Evolutionary conservation across 2,329 filamentous ascomycete genomes (phyloP).

Genomic region (Penicillium capsulatum): DNA sequence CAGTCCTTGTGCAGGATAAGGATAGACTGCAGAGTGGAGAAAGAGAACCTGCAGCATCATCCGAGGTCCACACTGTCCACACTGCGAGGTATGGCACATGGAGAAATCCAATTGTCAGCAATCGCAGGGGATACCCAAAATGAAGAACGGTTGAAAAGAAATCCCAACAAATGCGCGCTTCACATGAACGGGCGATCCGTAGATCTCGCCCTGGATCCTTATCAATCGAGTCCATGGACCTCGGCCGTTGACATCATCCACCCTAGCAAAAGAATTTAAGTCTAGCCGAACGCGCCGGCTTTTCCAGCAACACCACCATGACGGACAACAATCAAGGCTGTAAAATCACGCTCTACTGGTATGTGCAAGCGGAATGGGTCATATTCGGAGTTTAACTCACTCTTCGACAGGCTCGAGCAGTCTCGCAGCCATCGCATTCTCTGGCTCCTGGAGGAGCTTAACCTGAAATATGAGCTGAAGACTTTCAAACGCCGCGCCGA

Average conservation of each 20-base stretch:
- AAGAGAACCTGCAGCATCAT: too few relatives aligned
- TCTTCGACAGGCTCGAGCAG: constrained; percentile 64
- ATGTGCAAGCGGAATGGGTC: constrained; percentile 11
- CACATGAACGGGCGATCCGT: constrained; percentile 13
- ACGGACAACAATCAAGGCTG: constrained; percentile 31
- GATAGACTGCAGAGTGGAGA: too few relatives aligned
- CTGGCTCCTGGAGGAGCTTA: constrained; percentile 81
- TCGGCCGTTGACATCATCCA: constrained; percentile 18
- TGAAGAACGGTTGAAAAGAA: too few relatives aligned
- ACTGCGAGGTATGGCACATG: too few relatives aligned
- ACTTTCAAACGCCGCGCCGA: constrained; percentile 66
- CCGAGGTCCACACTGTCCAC: too few relatives aligned
- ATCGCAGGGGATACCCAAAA: too few relatives aligned
- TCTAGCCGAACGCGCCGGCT: neutral
- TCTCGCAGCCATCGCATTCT: constrained; percentile 79
- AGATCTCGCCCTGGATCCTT: constrained; percentile 15
- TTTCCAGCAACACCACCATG: constrained; percentile 7
- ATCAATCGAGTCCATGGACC: constrained; percentile 10
- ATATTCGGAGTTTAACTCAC: constrained; percentile 1
- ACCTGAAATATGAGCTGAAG: constrained; percentile 73
- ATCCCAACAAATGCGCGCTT: constrained; percentile 1
- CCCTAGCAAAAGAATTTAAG: neutral
- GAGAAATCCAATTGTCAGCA: too few relatives aligned
- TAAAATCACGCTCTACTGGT: constrained; percentile 65
- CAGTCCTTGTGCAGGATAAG: too few relatives aligned